Base-by-base conservation (phyloP, 2,329 filamentous ascomycete species). In the Parastagonospora nodorum region DNA sequence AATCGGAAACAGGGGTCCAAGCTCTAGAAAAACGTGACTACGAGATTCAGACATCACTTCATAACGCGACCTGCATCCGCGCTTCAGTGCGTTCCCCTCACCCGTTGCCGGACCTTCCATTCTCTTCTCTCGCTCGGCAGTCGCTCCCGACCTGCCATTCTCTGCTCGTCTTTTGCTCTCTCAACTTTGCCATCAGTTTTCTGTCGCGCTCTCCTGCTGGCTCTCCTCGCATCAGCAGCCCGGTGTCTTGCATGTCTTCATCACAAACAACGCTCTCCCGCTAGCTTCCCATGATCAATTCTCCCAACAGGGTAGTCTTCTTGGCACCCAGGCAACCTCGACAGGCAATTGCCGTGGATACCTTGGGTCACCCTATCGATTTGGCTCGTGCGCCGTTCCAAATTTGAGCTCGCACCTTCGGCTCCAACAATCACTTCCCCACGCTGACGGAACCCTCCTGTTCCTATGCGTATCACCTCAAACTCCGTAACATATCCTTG, bases 381-480 rank as follows among this genome's bases (percentile, higher is more conserved):
- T 52, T 61, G 65, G 66, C 65, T 64, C 66, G 67, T 70, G 67
- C 65, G 48, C 47, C 51, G 45, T 50, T 51, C 55, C 61, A 61
- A 61, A 60, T 63, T 63, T 58, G 59, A 63, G 58, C 57, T 37
- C 51, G 48, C 58, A 58, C 51, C 52, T 55, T 42, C 45, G 45
- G 45, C 53, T 51, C 57, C 59, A 53, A 50, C 42, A 49, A 49
- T 53, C 48, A 50, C 51, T 53, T 42, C 44, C 31, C 44, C 39
- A 36, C 40, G 31, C 47, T 7, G 15, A 30, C 41, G 1, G 16
- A 39, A n/a, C 16, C 19, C 35, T 37, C 7, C 35, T 37, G 9
- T 19, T 37, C 14, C 35, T 4, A 35, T 15, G 32, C 31, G 5
- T 11, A 11, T n/a, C 51, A 50, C 38, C 49, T 38, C 32, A 43